Base-by-base conservation (phyloP, 306 rosid genomes). In the Castanospermum australe region DNA sequence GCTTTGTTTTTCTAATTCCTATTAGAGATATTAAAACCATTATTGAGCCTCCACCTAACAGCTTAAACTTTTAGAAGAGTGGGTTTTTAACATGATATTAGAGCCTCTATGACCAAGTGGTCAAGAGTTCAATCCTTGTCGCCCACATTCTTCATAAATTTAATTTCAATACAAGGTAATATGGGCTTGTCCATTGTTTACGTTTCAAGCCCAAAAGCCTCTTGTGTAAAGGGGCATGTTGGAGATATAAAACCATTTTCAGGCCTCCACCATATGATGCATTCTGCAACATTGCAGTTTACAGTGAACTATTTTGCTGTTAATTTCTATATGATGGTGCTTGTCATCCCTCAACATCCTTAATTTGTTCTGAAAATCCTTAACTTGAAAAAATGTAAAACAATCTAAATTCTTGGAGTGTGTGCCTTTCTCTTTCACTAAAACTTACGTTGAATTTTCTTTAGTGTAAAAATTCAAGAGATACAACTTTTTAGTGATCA, bases 381-480 rank as follows among this genome's bases (percentile, higher is more conserved):
- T 77, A 41, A 67, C 78, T 72, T 66, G 59, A 54, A 66, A 50
- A 71, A 71, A 32, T 61, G 50, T 30, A 20, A 35, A 82, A 56
- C 30, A 82, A 22, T 82, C 6, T 22, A 52, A 61, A 18, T 25
- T 75, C 41, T 56, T 71, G 14, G 52, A 18, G 55, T 36, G 67
- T 25, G 32, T 54, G 28, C 47, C 38, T 70, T 83, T 76, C 75
- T 50, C 39, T 22, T 42, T 73, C 55, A 42, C 76, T 59, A 63
- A 84, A 84, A 76, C 87, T 83, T 81, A 82, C 41, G 30, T 77
- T 54, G 80, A 66, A 33, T 57, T 78, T 76, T 87, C 71, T 92
- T 62, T 82, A 92, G 99, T 69, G 87, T 91, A 28, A 94, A 91
- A 84, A 86, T 94, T 86, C 97, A 92, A 92, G 93, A 82, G 71